phyloP scores from a whole-genome alignment of 2,329 filamentous ascomycete genomes.

The Epichloe bromicola region DNA sequence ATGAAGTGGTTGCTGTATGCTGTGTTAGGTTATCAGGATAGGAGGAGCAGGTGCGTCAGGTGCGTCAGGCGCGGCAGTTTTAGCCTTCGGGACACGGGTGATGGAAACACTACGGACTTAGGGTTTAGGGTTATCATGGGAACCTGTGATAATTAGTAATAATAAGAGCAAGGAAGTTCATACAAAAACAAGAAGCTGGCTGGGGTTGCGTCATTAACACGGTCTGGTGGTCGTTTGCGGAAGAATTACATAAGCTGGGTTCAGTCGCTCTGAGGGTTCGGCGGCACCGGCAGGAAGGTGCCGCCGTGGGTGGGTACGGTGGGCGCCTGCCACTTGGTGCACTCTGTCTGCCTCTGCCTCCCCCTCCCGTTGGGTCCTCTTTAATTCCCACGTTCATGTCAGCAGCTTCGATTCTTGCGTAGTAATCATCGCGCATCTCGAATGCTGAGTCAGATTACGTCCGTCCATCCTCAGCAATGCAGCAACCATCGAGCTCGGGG shows the following conservation, averaged over 20 bases:
- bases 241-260: constrained; percentile 1
- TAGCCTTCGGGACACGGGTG: too few relatives aligned
- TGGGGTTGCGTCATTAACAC: neutral
- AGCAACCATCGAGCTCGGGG: constrained; percentile 11
- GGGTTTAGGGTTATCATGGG: too few relatives aligned
- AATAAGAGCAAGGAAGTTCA: too few relatives aligned
- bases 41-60: too few relatives aligned
- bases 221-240: neutral
- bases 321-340: too few relatives aligned
- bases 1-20: too few relatives aligned
- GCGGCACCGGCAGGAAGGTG: too few relatives aligned
- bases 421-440: constrained; percentile 11
- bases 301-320: too few relatives aligned
- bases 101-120: too few relatives aligned
- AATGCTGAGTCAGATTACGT: constrained; percentile 13
- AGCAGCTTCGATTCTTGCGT: constrained; percentile 12
- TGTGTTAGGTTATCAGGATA: too few relatives aligned
- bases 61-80: too few relatives aligned
- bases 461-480: constrained; percentile 8
- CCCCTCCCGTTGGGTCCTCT: constrained; percentile 4
- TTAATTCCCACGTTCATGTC: constrained; percentile 11
- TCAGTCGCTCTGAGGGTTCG: neutral
- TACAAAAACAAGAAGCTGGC: neutral
- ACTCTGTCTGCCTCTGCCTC: neutral
- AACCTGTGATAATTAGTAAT: too few relatives aligned